A percentile compares a stretch with the other conserved stretches of the same genome.
Conservation (phyloP, 2,329 filamentous ascomycete species). For the Apiospora phragmitis region DNA sequence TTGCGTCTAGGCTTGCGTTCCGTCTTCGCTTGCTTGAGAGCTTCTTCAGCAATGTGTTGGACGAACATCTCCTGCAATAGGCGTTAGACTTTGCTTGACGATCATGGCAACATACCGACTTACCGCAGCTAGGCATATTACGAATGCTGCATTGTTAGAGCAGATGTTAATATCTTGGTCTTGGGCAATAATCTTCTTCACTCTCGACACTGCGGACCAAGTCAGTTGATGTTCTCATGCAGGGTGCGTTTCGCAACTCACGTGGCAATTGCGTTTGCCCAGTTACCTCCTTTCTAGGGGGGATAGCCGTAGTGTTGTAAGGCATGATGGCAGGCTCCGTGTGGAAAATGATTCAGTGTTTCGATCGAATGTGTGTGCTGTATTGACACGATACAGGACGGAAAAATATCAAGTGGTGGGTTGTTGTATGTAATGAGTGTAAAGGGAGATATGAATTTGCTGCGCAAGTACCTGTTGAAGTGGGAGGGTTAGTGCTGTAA, state of each 20-base stretch:
- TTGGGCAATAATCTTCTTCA: constrained; percentile 91
- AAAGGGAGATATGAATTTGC: background rate
- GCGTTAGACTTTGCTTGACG: background rate
- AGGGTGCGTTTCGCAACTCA: constrained; percentile 47
- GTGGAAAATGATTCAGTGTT: background rate
- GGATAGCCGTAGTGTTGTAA: constrained; percentile 84
- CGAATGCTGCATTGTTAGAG: constrained; percentile 91
- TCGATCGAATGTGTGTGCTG: background rate
- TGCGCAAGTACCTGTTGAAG: background rate
- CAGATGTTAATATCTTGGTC: constrained; percentile 85
- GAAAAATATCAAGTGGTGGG: background rate
- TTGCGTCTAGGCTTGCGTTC: constrained; percentile 91
- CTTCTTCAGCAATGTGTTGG: constrained; percentile 83
- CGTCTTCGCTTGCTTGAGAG: constrained; percentile 83
- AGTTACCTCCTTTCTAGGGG: constrained; percentile 77
- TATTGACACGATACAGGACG: background rate
- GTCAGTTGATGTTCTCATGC: background rate
- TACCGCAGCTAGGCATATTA: constrained; percentile 87
- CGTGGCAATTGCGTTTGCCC: constrained; percentile 83
- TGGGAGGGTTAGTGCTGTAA: background rate
- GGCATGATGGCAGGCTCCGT: constrained; percentile 61
- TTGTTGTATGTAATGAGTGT: background rate
- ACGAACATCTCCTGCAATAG: constrained; percentile 84
- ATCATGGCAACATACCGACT: constrained; percentile 23
- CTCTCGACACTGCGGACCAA: constrained; percentile 72